Evolutionary conservation across 2,329 filamentous ascomycete species (phyloP).

Genomic region (Periglandula ipomoeae): DNA sequence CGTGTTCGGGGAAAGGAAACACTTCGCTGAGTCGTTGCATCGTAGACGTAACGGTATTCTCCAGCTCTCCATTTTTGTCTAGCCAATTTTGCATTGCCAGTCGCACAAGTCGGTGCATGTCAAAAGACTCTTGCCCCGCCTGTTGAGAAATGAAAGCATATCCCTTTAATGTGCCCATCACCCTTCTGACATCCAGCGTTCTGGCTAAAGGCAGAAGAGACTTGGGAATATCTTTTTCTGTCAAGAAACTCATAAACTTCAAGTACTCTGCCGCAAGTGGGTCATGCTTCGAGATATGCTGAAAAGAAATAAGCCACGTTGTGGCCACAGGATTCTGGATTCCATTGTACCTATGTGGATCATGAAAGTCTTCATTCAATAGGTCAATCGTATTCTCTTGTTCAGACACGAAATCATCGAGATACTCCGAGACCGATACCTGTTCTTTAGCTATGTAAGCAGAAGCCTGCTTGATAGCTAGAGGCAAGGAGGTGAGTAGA

Average conservation of each 20-base stretch:
- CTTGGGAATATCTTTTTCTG: too few species aligned
- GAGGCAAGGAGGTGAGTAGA: slow-evolving; percentile 20
- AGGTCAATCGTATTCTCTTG: slow-evolving; percentile 14
- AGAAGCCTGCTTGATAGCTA: slow-evolving; percentile 27
- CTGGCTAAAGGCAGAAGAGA: too few species aligned
- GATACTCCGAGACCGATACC: slow-evolving; percentile 17
- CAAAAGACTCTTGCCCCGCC: too few species aligned
- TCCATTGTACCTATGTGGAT: slow-evolving; percentile 16
- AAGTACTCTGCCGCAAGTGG: slow-evolving; percentile 18
- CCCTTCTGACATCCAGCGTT: too few species aligned
- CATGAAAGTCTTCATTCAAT: slow-evolving; percentile 22
- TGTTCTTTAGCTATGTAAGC: slow-evolving; percentile 23
- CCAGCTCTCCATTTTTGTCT: too few species aligned
- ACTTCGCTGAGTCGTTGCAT: background rate
- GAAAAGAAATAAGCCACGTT: slow-evolving; percentile 27
- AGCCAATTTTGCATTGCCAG: too few species aligned
- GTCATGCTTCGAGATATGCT: slow-evolving; percentile 16
- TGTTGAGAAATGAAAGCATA: too few species aligned
- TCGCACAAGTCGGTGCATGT: too few species aligned
- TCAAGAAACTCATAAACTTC: too few species aligned
- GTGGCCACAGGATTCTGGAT: slow-evolving; percentile 19
- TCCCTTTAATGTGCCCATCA: too few species aligned
- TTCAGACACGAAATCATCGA: slow-evolving; percentile 15
- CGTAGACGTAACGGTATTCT: too few species aligned
- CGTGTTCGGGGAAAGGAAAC: too few species aligned